Percentiles rank a stretch among this genome's conserved stretches.
Evolutionary conservation across 78 protist species (phyloP).

Genomic region (Dictyostelium citrinum): DNA sequence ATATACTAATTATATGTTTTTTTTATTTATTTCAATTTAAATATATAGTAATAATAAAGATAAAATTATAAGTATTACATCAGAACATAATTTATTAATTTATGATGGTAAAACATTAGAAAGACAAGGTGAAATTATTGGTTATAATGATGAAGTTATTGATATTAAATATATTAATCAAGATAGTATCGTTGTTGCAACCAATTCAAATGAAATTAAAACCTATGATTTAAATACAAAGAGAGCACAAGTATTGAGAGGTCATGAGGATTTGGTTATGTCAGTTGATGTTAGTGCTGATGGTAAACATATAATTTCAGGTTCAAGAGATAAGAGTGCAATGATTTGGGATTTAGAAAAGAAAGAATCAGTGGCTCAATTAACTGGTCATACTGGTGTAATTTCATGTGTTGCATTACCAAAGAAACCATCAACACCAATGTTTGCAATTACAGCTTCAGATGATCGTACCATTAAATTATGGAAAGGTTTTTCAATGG

Average conservation of each 20-base stretch:
- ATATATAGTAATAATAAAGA: not conserved
- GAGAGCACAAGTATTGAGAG: conserved; percentile 57
- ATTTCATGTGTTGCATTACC: conserved; percentile 79
- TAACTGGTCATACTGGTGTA: conserved; percentile 84
- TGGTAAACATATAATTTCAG: conserved; percentile 74
- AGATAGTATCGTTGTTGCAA: conserved; percentile 73
- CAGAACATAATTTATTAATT: conserved; percentile 80
- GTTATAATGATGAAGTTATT: conserved; percentile 88
- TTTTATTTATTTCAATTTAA: too few species aligned
- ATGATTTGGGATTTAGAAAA: conserved; percentile 78
- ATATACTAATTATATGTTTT: too few species aligned
- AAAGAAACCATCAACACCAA: not conserved
- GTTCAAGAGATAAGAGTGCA: conserved; percentile 82
- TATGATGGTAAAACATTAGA: conserved; percentile 18
- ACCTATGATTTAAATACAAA: conserved; percentile 49
- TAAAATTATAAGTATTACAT: conserved; percentile 65
- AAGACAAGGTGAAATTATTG: conserved; percentile 71
- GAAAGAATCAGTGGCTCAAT: conserved; percentile 15
- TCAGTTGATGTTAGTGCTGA: conserved; percentile 67
- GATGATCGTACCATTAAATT: conserved; percentile 82
- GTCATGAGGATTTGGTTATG: conserved; percentile 88
- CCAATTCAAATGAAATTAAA: conserved; percentile 76
- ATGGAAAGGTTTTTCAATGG: conserved; percentile 57
- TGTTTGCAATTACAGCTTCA: conserved; percentile 49
- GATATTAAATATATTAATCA: conserved; percentile 59